phyloP scores from a whole-genome alignment of 2,329 filamentous ascomycete species.

The Cladosporium halotolerans region DNA sequence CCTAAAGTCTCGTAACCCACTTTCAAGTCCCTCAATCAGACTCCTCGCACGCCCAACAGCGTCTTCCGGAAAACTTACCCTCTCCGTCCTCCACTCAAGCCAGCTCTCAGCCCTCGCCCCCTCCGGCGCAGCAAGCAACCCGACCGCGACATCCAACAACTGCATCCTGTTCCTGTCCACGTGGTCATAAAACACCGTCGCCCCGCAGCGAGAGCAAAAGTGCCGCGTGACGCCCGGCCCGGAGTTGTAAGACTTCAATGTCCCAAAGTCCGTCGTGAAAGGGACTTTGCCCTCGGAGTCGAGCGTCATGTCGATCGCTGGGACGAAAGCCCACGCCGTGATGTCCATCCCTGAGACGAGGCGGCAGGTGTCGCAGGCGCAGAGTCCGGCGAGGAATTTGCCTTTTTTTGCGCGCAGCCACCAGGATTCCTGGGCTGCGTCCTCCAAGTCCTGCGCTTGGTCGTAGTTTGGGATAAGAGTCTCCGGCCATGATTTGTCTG shows the following conservation, averaged over 20 bases:
- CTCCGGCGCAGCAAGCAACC: slow-evolving; percentile 43
- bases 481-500: slow-evolving; percentile 48
- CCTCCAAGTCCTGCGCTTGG: slow-evolving; percentile 25
- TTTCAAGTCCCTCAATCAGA: slow-evolving; percentile 19
- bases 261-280: slow-evolving; percentile 34
- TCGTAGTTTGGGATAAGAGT: slow-evolving; percentile 45
- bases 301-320: slow-evolving; percentile 50
- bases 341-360: slow-evolving; percentile 56
- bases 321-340: slow-evolving; percentile 61
- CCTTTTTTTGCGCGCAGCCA: slow-evolving; percentile 47
- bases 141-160: slow-evolving; percentile 59
- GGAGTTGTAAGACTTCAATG: slow-evolving; percentile 50
- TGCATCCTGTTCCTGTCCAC: slow-evolving; percentile 39
- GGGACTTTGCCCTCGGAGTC: slow-evolving; percentile 21
- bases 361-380: slow-evolving; percentile 58
- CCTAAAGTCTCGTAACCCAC: slow-evolving; percentile 20
- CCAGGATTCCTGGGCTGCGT: slow-evolving; percentile 51
- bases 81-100: slow-evolving; percentile 55
- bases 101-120: slow-evolving; percentile 53
- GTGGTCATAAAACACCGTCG: slow-evolving; percentile 58
- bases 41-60: slow-evolving; percentile 25
- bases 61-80: slow-evolving; percentile 57
- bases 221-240: slow-evolving; percentile 50
- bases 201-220: slow-evolving; percentile 58
- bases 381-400: slow-evolving; percentile 55